Percentiles rank a stretch among this genome's conserved stretches.
Evolutionary conservation across 768 basidiomycete genomes (phyloP).

Genomic region (Lactarius evosmus): DNA sequence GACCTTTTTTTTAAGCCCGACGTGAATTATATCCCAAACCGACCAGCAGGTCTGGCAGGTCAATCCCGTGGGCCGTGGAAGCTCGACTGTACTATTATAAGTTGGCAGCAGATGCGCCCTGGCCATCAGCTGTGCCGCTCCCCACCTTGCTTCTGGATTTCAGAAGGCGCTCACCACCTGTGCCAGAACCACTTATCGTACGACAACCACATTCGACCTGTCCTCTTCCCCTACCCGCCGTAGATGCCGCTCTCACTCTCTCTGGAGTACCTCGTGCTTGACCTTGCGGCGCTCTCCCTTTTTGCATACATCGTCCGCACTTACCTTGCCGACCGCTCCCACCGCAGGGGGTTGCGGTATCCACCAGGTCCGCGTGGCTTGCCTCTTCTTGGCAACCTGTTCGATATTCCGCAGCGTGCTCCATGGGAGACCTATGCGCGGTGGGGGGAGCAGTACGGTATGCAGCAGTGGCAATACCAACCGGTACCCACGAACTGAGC

Average conservation of each 20-base stretch:
- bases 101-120: no score
- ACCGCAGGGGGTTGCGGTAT: background rate
- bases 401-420: constrained; percentile 8
- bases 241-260: background rate
- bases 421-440: constrained; percentile 15
- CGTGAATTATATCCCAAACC: no score
- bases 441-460: constrained; percentile 16
- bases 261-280: background rate
- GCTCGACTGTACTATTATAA: no score
- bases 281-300: background rate
- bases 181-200: background rate
- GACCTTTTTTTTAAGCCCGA: no score
- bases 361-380: constrained; percentile 12
- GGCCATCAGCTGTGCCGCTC: no score
- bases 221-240: background rate
- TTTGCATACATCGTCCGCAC: background rate
- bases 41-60: no score
- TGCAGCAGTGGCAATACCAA: background rate
- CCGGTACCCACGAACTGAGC: no score
- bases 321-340: background rate
- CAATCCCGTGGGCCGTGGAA: no score
- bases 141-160: no score
- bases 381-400: constrained; percentile 12
- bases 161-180: background rate
- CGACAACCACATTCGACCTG: background rate